Conservation (phyloP, 1,284 basidiomycete genomes). For the Pseudozyma pruni region DNA sequence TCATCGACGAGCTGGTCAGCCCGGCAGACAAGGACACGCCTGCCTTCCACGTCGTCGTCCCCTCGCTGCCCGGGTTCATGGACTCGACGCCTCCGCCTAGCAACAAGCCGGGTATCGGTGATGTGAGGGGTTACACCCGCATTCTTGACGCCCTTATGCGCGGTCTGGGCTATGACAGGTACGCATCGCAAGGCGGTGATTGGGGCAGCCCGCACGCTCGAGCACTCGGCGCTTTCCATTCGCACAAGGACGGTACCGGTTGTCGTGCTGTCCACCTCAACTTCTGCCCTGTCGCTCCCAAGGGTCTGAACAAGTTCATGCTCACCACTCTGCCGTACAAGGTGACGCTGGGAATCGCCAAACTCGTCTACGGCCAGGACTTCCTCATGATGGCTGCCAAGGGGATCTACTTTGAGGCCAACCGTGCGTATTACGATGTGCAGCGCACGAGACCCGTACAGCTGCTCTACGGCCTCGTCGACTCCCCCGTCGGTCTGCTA, state of each 20-base stretch:
- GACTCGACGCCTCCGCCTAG: conserved; percentile 51
- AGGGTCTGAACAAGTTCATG: conserved; percentile 44
- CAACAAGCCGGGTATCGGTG: conserved; percentile 35
- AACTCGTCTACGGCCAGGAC: conserved; percentile 42
- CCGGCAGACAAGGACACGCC: conserved; percentile 33
- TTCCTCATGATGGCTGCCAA: conserved; percentile 35
- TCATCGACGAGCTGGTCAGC: conserved; percentile 44
- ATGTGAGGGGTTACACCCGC: conserved; percentile 47
- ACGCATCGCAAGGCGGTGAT: conserved; percentile 60
- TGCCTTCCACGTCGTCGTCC: conserved; percentile 62
- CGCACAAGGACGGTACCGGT: conserved; percentile 48
- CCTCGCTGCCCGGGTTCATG: conserved; percentile 58
- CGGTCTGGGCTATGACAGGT: conserved; percentile 49
- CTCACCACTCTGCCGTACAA: conserved; percentile 27
- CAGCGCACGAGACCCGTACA: conserved; percentile 46
- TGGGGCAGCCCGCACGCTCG: conserved; percentile 57
- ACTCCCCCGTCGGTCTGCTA: conserved; percentile 54
- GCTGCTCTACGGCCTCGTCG: conserved; percentile 47
- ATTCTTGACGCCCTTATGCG: conserved; percentile 59
- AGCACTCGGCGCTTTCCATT: conserved; percentile 40
- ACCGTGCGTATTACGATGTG: conserved; percentile 53
- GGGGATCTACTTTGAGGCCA: conserved; percentile 35
- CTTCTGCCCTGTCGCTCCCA: conserved; percentile 54
- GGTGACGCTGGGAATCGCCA: conserved; percentile 37
- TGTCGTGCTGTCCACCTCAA: conserved; percentile 60